Evolutionary conservation across 2,329 filamentous ascomycete genomes (phyloP).

Genomic region (Fusarium solani-melongenae): DNA sequence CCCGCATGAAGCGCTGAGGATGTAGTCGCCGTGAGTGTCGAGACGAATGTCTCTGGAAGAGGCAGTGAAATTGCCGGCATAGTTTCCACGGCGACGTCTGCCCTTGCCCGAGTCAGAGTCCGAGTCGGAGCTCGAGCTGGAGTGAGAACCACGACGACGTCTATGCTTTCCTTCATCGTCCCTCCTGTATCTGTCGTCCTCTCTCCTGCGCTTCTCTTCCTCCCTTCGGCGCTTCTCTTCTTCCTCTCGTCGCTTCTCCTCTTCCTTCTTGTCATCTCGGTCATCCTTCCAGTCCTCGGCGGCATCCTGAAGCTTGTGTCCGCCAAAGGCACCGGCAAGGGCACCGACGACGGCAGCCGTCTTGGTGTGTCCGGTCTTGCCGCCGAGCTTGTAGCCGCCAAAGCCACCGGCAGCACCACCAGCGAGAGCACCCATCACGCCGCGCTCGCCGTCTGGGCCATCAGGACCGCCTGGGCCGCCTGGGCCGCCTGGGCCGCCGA

Average conservation of each 20-base stretch:
- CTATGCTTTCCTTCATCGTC: background rate
- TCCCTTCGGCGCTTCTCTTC: constrained; percentile 10
- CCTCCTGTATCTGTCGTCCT: background rate
- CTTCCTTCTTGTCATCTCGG: constrained; percentile 49
- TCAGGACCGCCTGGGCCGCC: constrained; percentile 19
- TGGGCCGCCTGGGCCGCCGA: constrained; percentile 13
- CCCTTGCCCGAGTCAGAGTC: background rate
- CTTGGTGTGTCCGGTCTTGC: constrained; percentile 45
- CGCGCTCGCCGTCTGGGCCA: constrained; percentile 53
- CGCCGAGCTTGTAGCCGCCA: constrained; percentile 54
- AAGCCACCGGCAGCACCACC: constrained; percentile 55
- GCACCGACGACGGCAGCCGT: constrained; percentile 52
- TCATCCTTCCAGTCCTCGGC: constrained; percentile 53
- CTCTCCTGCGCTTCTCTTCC: background rate
- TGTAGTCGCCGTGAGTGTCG: constrained; percentile 48
- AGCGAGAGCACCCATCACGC: constrained; percentile 53
- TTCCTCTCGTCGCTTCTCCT: constrained; percentile 45
- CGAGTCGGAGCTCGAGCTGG: constrained; percentile 16
- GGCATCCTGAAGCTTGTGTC: constrained; percentile 55
- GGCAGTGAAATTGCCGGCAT: constrained; percentile 49
- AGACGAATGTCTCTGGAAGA: constrained; percentile 50
- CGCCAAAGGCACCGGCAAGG: constrained; percentile 54
- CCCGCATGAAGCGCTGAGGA: constrained; percentile 49
- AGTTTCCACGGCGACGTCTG: constrained; percentile 33
- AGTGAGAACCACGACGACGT: constrained; percentile 22